phyloP scores from a whole-genome alignment of 306 rosid genomes.

The Prunus armeniaca region DNA sequence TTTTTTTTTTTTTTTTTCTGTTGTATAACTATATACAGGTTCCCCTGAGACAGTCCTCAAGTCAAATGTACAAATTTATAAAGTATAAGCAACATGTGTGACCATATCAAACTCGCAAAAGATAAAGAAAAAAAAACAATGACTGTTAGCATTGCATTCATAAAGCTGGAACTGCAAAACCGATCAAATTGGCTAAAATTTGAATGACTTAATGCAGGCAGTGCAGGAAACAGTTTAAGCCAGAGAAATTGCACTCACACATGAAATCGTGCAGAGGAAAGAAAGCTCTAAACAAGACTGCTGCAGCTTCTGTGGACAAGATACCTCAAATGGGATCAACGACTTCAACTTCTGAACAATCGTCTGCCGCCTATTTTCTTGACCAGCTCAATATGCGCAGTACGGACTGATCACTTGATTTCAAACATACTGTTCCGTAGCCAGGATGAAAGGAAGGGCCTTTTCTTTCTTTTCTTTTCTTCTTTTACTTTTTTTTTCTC shows the following conservation, averaged over 20 bases:
- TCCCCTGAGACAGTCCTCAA: background rate
- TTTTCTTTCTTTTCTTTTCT: background rate
- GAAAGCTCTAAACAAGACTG: constrained; percentile 36
- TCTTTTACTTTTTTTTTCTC: background rate
- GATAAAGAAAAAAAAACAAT: background rate
- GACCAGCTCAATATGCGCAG: constrained; percentile 25
- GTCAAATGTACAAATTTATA: background rate
- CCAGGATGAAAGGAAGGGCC: background rate
- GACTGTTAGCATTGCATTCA: background rate
- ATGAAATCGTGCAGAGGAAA: constrained; percentile 82
- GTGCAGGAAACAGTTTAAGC: constrained; percentile 74
- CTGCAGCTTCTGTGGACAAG: constrained; percentile 24
- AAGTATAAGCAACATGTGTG: background rate
- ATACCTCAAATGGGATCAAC: constrained; percentile 17
- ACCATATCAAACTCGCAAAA: background rate
- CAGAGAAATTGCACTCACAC: constrained; percentile 79
- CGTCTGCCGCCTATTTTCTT: constrained; percentile 26
- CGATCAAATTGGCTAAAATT: background rate
- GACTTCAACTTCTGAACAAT: constrained; percentile 24
- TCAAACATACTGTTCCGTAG: background rate
- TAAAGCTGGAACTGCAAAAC: background rate
- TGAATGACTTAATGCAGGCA: constrained; percentile 53
- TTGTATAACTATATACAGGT: no score
- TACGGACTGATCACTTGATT: background rate
- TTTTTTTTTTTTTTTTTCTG: no score